Evolutionary conservation across 768 basidiomycete genomes (phyloP), one percentile per base, ranked within the genome.

Genomic region (Leccinum fibrillosum): DNA sequence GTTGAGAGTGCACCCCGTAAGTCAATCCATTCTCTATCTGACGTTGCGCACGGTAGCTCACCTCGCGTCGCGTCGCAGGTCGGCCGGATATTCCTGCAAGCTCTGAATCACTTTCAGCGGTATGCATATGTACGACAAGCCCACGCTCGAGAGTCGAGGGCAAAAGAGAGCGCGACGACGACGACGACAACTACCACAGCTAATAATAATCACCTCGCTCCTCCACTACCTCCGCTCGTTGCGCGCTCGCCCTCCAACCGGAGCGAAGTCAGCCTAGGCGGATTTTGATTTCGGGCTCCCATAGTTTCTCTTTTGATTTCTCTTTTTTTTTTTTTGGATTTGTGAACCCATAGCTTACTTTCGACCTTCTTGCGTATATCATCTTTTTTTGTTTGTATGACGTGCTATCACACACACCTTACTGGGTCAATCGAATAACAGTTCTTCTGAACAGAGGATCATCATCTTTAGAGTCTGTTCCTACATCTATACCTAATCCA

Each of bases 71-170:
- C 15, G 11, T 12, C 52, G 59, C 65, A 94, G 93, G 83, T 93
- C 56, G 93, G 94, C 0, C 81, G 86, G 19, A 77, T 89, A 54
- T 92, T 87, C 68, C 73, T 95, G 35, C 85, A 89, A 67, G 77
- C 83, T 10, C 79, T 96, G 25, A 96, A 94, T 69, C 88, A 91
- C 64, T 96, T 95, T 70, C 92, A 94, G 67, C 85, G 90, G 3
- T 89, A 92, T 58, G 90, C 94, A 0, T 95, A 92, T 66, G 85
- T 91, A 25, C 83, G 93, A 47, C 88, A 91, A 69, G 91, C 90
- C 0, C 82, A 90, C 67, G 83, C 83, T 13, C 79, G 81, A 35
- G 88, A 92, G 60, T 74, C 63, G 6, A 70, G 72, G n/a, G 45
- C 61, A 0, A 70, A 68, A 54, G 78, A 78, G n/a, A 58, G 69